Base-by-base conservation (phyloP, 805 yeast species). In the Myxozyma nipponensis region DNA sequence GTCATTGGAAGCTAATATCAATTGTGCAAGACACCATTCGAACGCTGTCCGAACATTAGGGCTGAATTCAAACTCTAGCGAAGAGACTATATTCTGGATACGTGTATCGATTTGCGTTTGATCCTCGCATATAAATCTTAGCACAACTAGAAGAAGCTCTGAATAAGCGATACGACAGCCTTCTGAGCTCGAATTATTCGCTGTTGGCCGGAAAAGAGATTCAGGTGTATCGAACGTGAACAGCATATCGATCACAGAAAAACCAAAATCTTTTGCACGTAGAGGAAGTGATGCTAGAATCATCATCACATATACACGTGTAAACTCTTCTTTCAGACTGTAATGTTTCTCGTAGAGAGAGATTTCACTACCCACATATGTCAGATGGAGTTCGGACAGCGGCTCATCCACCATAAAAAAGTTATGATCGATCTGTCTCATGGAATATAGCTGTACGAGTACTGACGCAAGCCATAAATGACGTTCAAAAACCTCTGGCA, bases 1-100 rank as follows among this genome's bases (percentile, higher is more conserved):
- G 10, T 17, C 19, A n/a, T 18, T 39, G 35, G 46, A 45, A 39
- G 54, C 60, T 13, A 69, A 52, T 42, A 79, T 63, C 19, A 73
- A 68, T 15, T 70, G 66, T 0, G 86, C 76, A 36, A 83, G 66
- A 13, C 83, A 70, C 96, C 96, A 90, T 62, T 90, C 97, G 47
- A 86, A 67, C 60, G 84, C 86, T 2, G 77, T 69, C 49, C 97
- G 76, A 3, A 80, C 85, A 41, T 81, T 69, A 0, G 96, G 96
- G 55, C 93, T 84, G 13, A 86, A 79, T 55, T 91, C 98, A 1
- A 70, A 66, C 38, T 74, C 70, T 10, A 86, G 69, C 6, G 70
- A 63, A 3, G 73, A 44, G 10, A 76, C 55, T 2, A 57, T 19
- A 0, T 46, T 44, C 0, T 65, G 54, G 13, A 28, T 28, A 28